Evolutionary conservation across 805 yeast species (phyloP).

Genomic region (Lipomyces mesembrius): DNA sequence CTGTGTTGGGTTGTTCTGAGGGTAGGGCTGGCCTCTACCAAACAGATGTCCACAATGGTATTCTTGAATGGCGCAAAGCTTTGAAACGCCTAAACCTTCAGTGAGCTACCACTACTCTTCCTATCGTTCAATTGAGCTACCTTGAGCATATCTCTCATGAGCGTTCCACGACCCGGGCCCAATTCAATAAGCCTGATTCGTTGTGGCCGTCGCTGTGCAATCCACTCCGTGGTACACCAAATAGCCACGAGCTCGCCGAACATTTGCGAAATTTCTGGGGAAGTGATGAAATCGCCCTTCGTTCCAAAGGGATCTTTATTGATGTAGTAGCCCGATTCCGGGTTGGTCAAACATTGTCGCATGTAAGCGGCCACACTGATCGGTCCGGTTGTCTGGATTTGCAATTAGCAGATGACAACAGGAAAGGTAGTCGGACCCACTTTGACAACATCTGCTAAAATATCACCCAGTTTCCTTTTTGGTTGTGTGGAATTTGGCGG

Average conservation of each 20-base stretch:
- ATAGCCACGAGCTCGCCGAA: constrained; percentile 85
- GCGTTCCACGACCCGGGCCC: constrained; percentile 86
- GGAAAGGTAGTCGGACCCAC: constrained; percentile 17
- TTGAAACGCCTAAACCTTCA: constrained; percentile 14
- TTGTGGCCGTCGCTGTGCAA: constrained; percentile 58
- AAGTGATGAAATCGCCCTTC: constrained; percentile 78
- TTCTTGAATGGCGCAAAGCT: constrained; percentile 45
- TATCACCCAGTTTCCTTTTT: constrained; percentile 41
- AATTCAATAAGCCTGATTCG: constrained; percentile 66
- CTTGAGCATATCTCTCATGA: constrained; percentile 66
- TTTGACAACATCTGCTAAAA: constrained; percentile 45
- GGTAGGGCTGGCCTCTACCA: constrained; percentile 75
- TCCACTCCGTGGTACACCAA: constrained; percentile 63
- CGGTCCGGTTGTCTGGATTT: constrained; percentile 71
- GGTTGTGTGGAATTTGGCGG: neutral
- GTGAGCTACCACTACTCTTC: constrained; percentile 35
- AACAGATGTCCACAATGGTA: constrained; percentile 48
- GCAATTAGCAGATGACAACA: neutral
- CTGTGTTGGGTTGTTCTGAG: constrained; percentile 60
- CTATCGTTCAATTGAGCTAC: constrained; percentile 35
- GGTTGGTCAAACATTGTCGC: constrained; percentile 81
- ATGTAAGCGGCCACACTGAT: constrained; percentile 72
- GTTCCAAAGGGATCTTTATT: constrained; percentile 72
- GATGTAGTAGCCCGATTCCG: constrained; percentile 77
- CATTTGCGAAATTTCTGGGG: constrained; percentile 85